Percentiles rank a stretch among this genome's conserved stretches.
These are phyloP conservation scores for Coniella lustricola DNA, from an alignment of 2,329 filamentous ascomycete species.

Conservation along the genomic window DNA sequence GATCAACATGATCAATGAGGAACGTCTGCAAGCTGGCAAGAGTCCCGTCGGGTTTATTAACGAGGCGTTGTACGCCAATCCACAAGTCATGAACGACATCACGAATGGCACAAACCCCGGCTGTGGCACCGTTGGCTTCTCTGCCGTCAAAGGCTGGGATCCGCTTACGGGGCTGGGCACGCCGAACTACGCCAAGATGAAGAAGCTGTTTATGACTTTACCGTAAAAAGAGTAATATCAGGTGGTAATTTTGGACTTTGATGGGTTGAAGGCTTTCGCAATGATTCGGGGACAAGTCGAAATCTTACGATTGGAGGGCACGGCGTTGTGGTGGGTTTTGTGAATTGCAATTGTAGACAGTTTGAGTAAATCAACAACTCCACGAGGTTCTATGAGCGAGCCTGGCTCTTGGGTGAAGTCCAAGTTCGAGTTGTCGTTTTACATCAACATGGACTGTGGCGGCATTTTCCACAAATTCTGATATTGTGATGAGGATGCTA, in stretches of 20 bases:
- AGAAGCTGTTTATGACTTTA: constrained; percentile 3
- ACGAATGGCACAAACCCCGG: neutral
- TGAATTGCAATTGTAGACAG: too few species aligned
- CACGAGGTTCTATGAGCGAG: too few species aligned
- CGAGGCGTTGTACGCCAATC: constrained; percentile 23
- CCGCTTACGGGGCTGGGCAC: constrained; percentile 6
- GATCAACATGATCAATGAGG: constrained; percentile 31
- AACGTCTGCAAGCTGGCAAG: constrained; percentile 27
- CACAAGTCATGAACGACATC: constrained; percentile 12
- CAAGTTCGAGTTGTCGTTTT: too few species aligned
- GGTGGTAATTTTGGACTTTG: neutral
- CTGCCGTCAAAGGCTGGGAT: constrained; percentile 5
- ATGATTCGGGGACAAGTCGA: too few species aligned
- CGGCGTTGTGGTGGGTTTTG: too few species aligned
- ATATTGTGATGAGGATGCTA: too few species aligned
- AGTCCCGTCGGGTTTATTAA: constrained; percentile 32
- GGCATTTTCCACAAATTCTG: too few species aligned
- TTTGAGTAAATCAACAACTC: too few species aligned
- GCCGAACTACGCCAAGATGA: neutral
- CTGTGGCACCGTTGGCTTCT: constrained; percentile 3
- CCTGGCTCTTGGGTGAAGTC: too few species aligned
- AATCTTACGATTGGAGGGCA: too few species aligned
- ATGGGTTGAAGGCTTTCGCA: too few species aligned
- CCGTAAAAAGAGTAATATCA: neutral
- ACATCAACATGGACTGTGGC: too few species aligned